These are phyloP conservation scores for Coemansia sp. DNA, from an alignment of 192 early-diverging fungal species.

Conservation along the genomic window DNA sequence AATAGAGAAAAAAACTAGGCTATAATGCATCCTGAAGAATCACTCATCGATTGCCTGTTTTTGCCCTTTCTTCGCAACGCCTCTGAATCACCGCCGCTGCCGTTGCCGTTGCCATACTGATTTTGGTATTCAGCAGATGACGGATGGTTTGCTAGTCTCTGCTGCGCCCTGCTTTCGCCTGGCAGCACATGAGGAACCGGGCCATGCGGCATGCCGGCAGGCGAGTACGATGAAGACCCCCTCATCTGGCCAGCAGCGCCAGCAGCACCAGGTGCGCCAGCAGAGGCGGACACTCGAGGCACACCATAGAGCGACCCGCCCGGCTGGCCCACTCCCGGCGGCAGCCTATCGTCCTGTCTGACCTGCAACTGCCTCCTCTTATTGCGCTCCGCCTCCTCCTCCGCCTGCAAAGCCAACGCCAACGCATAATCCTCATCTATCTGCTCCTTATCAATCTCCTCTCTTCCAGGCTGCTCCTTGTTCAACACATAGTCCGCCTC, in stretches of 20 bases:
- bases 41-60: no score
- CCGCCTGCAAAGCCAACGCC: conserved; percentile 39
- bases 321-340: conserved; percentile 25
- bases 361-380: conserved; percentile 21
- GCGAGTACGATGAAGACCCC: not conserved
- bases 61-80: not conserved
- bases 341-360: conserved; percentile 29
- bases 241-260: not conserved
- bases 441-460: conserved; percentile 19
- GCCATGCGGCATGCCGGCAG: no score
- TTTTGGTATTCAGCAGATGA: not conserved
- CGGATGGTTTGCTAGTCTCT: no score
- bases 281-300: conserved; percentile 18
- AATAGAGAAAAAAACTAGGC: not conserved
- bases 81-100: not conserved
- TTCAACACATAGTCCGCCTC: conserved; percentile 20
- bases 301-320: conserved; percentile 27
- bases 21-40: not conserved
- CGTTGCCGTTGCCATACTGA: not conserved
- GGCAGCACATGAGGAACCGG: no score
- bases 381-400: conserved; percentile 35
- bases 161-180: not conserved
- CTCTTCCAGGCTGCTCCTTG: no score
- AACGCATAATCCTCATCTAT: conserved; percentile 50
- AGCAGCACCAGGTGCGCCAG: not conserved